Evolutionary conservation across 768 basidiomycete genomes (phyloP).

Genomic region (Infundibulicybe gibba): DNA sequence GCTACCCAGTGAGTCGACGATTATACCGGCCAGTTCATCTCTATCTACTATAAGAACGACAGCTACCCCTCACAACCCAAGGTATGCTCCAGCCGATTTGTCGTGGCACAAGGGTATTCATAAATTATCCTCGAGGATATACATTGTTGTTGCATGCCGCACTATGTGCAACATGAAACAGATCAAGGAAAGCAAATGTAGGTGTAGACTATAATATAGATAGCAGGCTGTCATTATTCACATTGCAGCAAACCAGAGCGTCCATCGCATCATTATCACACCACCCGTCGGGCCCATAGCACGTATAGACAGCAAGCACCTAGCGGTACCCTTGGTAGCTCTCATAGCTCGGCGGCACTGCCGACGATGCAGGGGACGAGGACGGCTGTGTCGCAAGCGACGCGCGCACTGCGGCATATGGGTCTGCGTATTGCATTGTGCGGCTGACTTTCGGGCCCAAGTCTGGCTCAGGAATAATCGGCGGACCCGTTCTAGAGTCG

Average conservation of each 20-base stretch:
- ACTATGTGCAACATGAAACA: background rate
- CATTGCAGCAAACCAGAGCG: no score
- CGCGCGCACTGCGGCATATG: slow-evolving; percentile 79
- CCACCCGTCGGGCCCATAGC: no score
- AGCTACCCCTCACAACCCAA: no score
- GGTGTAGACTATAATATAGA: background rate
- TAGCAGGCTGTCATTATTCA: background rate
- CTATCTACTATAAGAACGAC: background rate
- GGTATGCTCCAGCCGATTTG: no score
- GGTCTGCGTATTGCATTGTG: slow-evolving; percentile 93
- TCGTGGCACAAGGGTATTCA: background rate
- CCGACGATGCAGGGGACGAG: slow-evolving; percentile 16
- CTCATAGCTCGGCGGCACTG: slow-evolving; percentile 48
- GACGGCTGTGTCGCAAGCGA: slow-evolving; percentile 34
- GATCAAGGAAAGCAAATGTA: slow-evolving; percentile 9
- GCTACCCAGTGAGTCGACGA: no score
- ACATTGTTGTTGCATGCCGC: background rate
- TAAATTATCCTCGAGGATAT: background rate
- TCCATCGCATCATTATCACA: no score
- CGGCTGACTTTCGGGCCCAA: slow-evolving; percentile 64
- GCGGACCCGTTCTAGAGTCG: no score
- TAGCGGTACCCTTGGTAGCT: slow-evolving; percentile 50
- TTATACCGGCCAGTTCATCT: background rate
- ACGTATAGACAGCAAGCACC: slow-evolving; percentile 2
- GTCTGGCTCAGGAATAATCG: slow-evolving; percentile 31